These are phyloP conservation scores for Hyaloscypha finlandica DNA, from an alignment of 495 filamentous ascomycete genomes.

Conservation along the genomic window DNA sequence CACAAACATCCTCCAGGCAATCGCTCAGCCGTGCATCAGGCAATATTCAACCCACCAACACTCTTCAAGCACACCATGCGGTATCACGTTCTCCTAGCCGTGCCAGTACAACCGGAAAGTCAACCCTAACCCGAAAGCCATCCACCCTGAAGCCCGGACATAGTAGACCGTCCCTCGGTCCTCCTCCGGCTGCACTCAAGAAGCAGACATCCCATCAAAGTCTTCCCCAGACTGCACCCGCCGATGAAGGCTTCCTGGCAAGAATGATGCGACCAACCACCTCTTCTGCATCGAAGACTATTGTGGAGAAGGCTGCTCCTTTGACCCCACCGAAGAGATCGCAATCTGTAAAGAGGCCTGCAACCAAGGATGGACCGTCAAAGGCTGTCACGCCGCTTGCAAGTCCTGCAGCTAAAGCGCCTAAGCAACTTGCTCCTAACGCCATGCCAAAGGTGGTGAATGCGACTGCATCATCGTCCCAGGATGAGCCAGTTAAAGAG, in stretches of 20 bases:
- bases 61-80: constrained; percentile 12
- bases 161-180: constrained; percentile 50
- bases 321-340: constrained; percentile 29
- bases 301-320: constrained; percentile 58
- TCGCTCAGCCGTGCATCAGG: constrained; percentile 32
- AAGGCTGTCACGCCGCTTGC: constrained; percentile 16
- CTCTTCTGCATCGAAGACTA: constrained; percentile 71
- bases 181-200: constrained; percentile 46
- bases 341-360: constrained; percentile 27
- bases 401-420: constrained; percentile 25
- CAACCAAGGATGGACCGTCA: constrained; percentile 25
- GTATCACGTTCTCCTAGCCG: constrained; percentile 28
- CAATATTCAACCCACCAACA: constrained; percentile 19
- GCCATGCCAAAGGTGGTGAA: constrained; percentile 20
- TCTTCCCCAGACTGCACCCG: constrained; percentile 21
- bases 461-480: constrained; percentile 27
- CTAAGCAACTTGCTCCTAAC: constrained; percentile 32
- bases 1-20: constrained; percentile 10
- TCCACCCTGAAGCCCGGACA: constrained; percentile 25
- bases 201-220: constrained; percentile 33
- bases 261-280: constrained; percentile 93
- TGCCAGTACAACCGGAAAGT: constrained; percentile 23
- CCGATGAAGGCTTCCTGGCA: constrained; percentile 76
- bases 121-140: constrained; percentile 22
- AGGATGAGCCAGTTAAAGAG: not conserved